Base-by-base conservation (phyloP, 352 stramenopile genomes). In the Pythium utonaiense region DNA sequence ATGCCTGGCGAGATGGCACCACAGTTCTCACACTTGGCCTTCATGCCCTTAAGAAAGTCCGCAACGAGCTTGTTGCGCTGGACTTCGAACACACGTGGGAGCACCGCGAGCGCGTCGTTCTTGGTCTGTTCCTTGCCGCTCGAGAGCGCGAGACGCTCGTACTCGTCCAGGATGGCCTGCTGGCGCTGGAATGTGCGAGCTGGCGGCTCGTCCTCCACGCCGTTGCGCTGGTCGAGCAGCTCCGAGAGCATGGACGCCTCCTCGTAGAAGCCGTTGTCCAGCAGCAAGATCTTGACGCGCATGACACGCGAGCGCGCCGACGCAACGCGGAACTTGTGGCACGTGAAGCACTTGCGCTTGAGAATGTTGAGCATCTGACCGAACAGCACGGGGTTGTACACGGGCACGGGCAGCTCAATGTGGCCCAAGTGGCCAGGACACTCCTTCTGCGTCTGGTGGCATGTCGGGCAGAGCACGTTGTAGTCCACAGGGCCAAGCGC, bases 341-440 rank as follows among this genome's bases (percentile, higher is more conserved):
- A 99, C 54, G 85, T 92, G 54, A 99, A 95, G 88, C 98, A 99
- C 72, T 99, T 99, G 73, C 88, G 85, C 69, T 97, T 95, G 63
- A 99, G 81, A 28, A 99, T 71, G 49, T 91, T 96, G 60, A 99
- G 78, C 73, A 99, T 78, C 34, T 96, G 85, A 1, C 59, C 45
- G 62, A 99, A 99, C 19, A 99, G 82, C 40, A 99, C 80, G 0
- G 97, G 97, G 75, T 99, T 97, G 71, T 99, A 99, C 31, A 99
- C 83, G 7, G 97, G 97, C 31, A 99, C 92, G 56, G 92, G 95
- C 38, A 99, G 83, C 83, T 99, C 96, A 60, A 99, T 98, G 80
- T 99, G 96, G 25, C 97, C 98, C 53, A 99, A 74, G 78, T 99
- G 98, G 19, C 98, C 98, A 0, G 97, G 96, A 67, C 98, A 99